Base-by-base conservation (phyloP, 2,329 filamentous ascomycete genomes). In the Akanthomyces dipterigenus region DNA sequence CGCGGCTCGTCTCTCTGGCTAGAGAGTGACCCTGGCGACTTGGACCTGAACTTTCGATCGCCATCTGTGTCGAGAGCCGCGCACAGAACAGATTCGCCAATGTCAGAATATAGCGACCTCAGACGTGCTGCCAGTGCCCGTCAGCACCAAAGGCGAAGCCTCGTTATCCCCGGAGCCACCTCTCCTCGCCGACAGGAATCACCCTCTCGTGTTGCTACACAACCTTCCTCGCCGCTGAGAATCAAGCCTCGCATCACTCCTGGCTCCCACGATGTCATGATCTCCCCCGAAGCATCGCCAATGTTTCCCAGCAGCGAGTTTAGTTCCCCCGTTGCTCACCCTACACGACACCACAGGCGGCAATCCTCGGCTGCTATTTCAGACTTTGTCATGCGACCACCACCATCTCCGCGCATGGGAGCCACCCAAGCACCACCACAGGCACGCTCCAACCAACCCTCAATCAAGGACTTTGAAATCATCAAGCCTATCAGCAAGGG, bases 401-500 rank as follows among this genome's bases (percentile, higher is more conserved):
- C 93, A 0, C 82, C 90, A 1, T 99, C 95, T 5, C 95, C 95
- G 6, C 86, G 92, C 26, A 75, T 98, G 55, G 86, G 83, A 53
- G 88, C 91, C 3, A 88, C 89, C 22, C 88, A 85, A 62, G 84
- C 87, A 43, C 90, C 93, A 34, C 90, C 89, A 1, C 92, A 96
- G 72, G 90, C 92, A 54, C 88, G 92, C 62, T 91, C 93, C 34
- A 88, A 93, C 1, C 91, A 95, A 3, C 92, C 93, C 8, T 99
- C 96, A 0, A 99, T 99, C 77, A 98, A 98, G 69, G 95, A 99
- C 70, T 99, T 99, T 68, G 95, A 99, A 73, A 96, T 99, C 67
- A 96, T 99, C 77, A 99, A 99, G 71, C 95, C 95, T 6, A 99
- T 99, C 75, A 99, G 95, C 76, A 98, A 97, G 76, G 95, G 95